A percentile compares a stretch with the other conserved stretches of the same genome.
Evolutionary conservation across 306 rosid genomes (phyloP).

Genomic region (Arachis stenosperma): DNA sequence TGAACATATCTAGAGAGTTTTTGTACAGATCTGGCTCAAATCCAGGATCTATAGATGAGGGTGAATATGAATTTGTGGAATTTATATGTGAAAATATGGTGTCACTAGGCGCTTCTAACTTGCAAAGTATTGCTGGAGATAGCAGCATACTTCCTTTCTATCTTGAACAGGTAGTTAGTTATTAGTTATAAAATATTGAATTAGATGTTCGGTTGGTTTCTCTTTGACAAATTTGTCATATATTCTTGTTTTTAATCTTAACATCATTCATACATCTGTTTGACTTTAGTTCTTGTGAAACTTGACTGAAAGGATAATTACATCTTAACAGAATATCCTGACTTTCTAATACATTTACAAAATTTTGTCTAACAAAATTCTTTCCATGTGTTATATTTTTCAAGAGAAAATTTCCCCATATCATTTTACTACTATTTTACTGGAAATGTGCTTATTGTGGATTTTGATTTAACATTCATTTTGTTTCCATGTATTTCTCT

Average conservation of each 20-base stretch:
- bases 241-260: constrained; percentile 30
- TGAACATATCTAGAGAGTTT: constrained; percentile 78
- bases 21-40: constrained; percentile 60
- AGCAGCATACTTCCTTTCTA: constrained; percentile 58
- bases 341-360: background rate
- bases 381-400: constrained; percentile 20
- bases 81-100: constrained; percentile 88
- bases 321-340: constrained; percentile 12
- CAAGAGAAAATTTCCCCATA: background rate
- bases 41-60: constrained; percentile 66
- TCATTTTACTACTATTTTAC: constrained; percentile 6
- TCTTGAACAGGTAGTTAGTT: constrained; percentile 73
- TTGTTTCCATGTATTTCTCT: constrained; percentile 31
- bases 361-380: background rate
- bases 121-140: constrained; percentile 83
- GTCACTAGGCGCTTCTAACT: constrained; percentile 78
- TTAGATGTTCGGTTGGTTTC: constrained; percentile 31
- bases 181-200: constrained; percentile 33
- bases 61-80: constrained; percentile 78
- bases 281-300: constrained; percentile 16
- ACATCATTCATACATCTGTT: constrained; percentile 7
- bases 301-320: constrained; percentile 1
- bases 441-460: constrained; percentile 16
- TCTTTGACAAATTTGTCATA: constrained; percentile 31
- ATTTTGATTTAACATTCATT: constrained; percentile 26